Evolutionary conservation across 768 basidiomycete genomes (phyloP).

Genomic region (Amylocystis lapponica): DNA sequence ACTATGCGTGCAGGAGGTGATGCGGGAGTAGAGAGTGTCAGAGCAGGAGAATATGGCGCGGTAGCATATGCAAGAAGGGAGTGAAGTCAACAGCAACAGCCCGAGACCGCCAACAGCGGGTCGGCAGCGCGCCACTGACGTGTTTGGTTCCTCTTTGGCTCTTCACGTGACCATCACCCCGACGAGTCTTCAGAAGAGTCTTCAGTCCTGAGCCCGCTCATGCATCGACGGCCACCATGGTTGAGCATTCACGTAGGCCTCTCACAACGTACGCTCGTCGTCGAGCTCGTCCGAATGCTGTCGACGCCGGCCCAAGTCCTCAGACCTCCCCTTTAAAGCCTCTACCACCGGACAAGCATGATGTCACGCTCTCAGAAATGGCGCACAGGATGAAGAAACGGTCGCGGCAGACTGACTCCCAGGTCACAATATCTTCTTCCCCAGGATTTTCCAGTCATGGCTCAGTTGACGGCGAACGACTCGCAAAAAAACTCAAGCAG

Average conservation of each 20-base stretch:
- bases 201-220: background rate
- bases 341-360: constrained; percentile 19
- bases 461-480: constrained; percentile 14
- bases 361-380: constrained; percentile 36
- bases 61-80: background rate
- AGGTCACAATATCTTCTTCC: background rate
- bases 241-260: constrained; percentile 8
- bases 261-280: constrained; percentile 20
- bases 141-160: constrained; percentile 14
- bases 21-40: constrained; percentile 3
- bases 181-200: background rate
- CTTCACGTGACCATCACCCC: constrained; percentile 14
- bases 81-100: background rate
- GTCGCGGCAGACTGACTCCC: constrained; percentile 29
- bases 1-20: constrained; percentile 8
- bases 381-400: constrained; percentile 43
- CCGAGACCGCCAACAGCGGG: constrained; percentile 1
- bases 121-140: constrained; percentile 14
- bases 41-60: background rate
- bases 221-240: constrained; percentile 9
- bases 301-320: background rate
- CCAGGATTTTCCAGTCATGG: too few relatives aligned
- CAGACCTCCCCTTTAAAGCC: constrained; percentile 23
- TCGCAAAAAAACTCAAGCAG: constrained; percentile 30
- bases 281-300: constrained; percentile 2